These are phyloP conservation scores for Viola pubescens DNA, from an alignment of 441 rosid species.

Conservation along the genomic window DNA sequence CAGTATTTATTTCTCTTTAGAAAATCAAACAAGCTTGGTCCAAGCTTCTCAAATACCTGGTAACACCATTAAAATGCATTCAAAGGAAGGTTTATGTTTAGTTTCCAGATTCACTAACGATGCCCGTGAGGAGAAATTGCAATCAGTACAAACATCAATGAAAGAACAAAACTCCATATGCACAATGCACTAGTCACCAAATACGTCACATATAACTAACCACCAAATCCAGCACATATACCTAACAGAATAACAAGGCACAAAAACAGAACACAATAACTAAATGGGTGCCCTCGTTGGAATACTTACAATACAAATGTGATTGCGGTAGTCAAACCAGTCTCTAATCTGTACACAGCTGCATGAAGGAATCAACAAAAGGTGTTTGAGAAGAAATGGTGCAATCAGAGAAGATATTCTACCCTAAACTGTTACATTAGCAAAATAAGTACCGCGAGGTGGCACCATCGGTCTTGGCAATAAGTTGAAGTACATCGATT, in stretches of 20 bases:
- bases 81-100: slow-evolving; percentile 53
- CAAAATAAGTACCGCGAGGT: slow-evolving; percentile 41
- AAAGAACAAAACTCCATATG: neutral
- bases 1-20: slow-evolving; percentile 85
- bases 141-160: neutral
- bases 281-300: slow-evolving; percentile 15
- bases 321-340: slow-evolving; percentile 84
- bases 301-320: slow-evolving; percentile 72
- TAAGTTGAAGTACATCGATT: slow-evolving; percentile 58
- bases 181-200: neutral
- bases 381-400: slow-evolving; percentile 4
- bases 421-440: too few species aligned
- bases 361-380: slow-evolving; percentile 28
- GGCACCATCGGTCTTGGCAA: slow-evolving; percentile 52
- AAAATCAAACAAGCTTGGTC: slow-evolving; percentile 93
- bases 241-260: neutral
- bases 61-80: slow-evolving; percentile 67
- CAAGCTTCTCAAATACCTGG: slow-evolving; percentile 98
- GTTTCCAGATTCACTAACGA: slow-evolving; percentile 33
- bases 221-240: slow-evolving; percentile 2
- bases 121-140: slow-evolving; percentile 25
- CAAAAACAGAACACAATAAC: slow-evolving; percentile 1
- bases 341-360: slow-evolving; percentile 68
- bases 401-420: too few species aligned
- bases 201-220: neutral